Evolutionary conservation across 345 rosid genomes (phyloP).

Genomic region (Erysimum cheiranthoides): DNA sequence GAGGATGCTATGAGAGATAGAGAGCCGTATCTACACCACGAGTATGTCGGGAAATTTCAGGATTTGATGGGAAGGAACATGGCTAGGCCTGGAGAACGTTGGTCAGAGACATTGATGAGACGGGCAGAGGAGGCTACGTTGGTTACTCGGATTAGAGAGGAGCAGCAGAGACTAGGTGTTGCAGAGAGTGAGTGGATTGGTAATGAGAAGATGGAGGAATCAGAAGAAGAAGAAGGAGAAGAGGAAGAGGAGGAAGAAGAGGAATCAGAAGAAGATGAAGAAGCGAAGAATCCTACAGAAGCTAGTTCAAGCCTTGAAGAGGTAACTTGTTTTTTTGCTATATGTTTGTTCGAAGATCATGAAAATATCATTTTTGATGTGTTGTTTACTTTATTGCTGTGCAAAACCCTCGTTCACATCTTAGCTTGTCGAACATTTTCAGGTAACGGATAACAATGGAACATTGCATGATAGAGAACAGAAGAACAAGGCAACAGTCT

Average conservation of each 20-base stretch:
- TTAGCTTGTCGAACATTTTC: constrained; percentile 8
- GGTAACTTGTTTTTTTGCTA: constrained; percentile 22
- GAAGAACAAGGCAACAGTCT: constrained; percentile 36
- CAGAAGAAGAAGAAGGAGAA: constrained; percentile 57
- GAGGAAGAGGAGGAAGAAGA: constrained; percentile 49
- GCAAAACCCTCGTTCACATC: constrained; percentile 1
- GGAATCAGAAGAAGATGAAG: constrained; percentile 41
- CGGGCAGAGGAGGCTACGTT: constrained; percentile 79
- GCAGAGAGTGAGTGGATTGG: constrained; percentile 87
- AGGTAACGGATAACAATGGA: constrained; percentile 20
- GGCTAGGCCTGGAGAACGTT: constrained; percentile 95
- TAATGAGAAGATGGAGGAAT: constrained; percentile 60
- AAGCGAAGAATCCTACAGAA: constrained; percentile 21
- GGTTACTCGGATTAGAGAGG: constrained; percentile 79
- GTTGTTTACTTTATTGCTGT: not conserved
- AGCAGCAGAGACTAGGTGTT: constrained; percentile 89
- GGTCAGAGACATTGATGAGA: constrained; percentile 96
- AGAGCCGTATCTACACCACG: constrained; percentile 94
- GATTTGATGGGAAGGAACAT: constrained; percentile 72
- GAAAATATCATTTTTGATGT: not conserved
- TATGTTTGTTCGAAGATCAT: not conserved
- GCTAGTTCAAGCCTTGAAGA: constrained; percentile 36
- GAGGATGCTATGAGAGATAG: constrained; percentile 99
- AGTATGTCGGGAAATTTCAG: constrained; percentile 96
- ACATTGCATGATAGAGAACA: constrained; percentile 15